Base-by-base conservation (phyloP, 2,329 filamentous ascomycete species). In the Bipolaris bicolor region DNA sequence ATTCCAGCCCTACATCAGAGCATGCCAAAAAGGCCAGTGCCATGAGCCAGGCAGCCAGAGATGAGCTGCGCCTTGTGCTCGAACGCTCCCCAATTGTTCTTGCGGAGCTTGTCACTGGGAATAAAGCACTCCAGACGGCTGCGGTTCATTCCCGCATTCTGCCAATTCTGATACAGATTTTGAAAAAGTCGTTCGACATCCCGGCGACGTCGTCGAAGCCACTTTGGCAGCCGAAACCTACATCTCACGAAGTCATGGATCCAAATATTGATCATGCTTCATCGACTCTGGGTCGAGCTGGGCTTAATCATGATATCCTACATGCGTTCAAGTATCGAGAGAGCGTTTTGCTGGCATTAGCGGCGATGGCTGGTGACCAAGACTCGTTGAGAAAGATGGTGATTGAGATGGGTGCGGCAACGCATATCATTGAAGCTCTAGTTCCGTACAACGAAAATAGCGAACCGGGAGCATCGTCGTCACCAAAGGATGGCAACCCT, bases 381-480 rank as follows among this genome's bases (percentile, higher is more conserved):
- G 92, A 98, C 65, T 86, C 90, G 22, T 91, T 94, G 70, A 85
- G 93, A 41, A 96, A 96, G 71, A 83, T 85, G 0, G 85, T 98
- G 45, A 90, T 95, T 50, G 89, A 93, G 22, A 86, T 91, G 66
- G 91, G 92, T n/a, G 85, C 90, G 48, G 83, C 96, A 43, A 84
- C 87, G 0, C 92, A 90, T 71, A 88, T 98, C 49, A 89, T 96
- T 40, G 91, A 96, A 66, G 95, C 92, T 0, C 83, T 98, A 43
- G 88, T 84, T 49, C 82, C 86, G 1, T 84, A 84, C 29, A 83
- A n/a, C 29, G 69, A 85, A 16, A 62, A 52, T n/a, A 65, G 34
- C n/a, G 68, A 67, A 39, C 51, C 59, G 66, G 71, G 37, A 56
- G 72, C 44, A 68, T 74, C 58, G 63, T 76, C 66, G 36, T 58